Evolutionary conservation across 805 yeast genomes (phyloP), one percentile per base, ranked within the genome.

Genomic region (Candida silvicultrix): DNA sequence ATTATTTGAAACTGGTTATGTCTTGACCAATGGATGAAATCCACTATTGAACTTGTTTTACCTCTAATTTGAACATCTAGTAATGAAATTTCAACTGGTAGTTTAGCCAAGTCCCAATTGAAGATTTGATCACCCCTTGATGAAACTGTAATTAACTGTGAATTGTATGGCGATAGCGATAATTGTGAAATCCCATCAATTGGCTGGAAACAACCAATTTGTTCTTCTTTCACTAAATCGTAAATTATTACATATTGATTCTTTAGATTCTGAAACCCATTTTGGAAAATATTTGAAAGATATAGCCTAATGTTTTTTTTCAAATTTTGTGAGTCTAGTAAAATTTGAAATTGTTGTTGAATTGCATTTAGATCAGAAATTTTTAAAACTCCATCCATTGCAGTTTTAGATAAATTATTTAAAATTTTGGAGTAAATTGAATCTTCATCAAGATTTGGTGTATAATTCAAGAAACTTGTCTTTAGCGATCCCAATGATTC

Each of bases 1-100:
- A 80, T 67, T 38, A 81, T 77, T 49, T 81, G 54, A 12, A 68
- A 67, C 5, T 55, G 49, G 40, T 75, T 72, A 42, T 68, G 68
- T 8, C 65, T 62, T 34, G 69, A 70, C 89, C 89, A 83, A 22
- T 73, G 57, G 4, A 82, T 62, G 18, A 75, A 70, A 31, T 67
- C 65, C 20, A 82, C 71, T 2, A 68, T 58, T 0, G 85, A 78
- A 7, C 80, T 71, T 1, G 86, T 81, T 53, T 78, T 80, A 1
- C 90, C 89, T 21, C 89, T 67, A 12, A 62, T 63, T 51, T 79
- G 81, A 50, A 77, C 75, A 16, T 84, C 88, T 42, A 80, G 57
- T 20, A 83, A 61, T 1, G 75, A 66, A 2, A 83, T 69, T 49
- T 78, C 78, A 2, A 54, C 56, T 2, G 81, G 77, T 34, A 73